These are phyloP conservation scores for Plectosphaerella cucumerina DNA, from an alignment of 2,329 filamentous ascomycete species.

Conservation along the genomic window DNA sequence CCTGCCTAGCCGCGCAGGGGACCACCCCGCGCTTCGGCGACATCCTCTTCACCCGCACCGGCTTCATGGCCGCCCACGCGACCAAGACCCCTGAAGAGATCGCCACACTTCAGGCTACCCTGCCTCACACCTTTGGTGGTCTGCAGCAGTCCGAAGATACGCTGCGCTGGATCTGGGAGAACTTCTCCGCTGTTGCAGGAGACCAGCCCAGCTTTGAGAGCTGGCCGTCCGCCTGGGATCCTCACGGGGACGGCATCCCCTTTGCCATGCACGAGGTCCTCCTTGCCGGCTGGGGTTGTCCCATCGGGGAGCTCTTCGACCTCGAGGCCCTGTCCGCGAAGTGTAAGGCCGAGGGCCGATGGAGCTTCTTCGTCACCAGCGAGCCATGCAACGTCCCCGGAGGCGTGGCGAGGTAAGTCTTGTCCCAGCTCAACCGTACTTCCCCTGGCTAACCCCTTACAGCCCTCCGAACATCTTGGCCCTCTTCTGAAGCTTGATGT, in stretches of 20 bases:
- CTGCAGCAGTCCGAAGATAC: conserved; percentile 43
- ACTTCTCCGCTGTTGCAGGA: conserved; percentile 52
- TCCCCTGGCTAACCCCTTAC: background rate
- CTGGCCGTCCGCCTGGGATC: conserved; percentile 25
- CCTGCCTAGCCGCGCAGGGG: conserved; percentile 12
- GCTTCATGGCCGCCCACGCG: conserved; percentile 11
- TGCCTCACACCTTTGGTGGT: conserved; percentile 23
- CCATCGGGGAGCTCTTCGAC: conserved; percentile 38
- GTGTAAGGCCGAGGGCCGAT: conserved; percentile 26
- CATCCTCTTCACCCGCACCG: conserved; percentile 52
- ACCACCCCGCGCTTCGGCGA: conserved; percentile 37
- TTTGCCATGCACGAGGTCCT: conserved; percentile 35
- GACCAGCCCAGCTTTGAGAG: conserved; percentile 51
- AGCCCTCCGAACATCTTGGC: conserved; percentile 31
- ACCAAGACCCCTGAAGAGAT: conserved; percentile 6
- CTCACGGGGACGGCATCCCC: conserved; percentile 9
- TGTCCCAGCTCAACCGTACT: background rate
- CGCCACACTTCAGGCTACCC: conserved; percentile 1
- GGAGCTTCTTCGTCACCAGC: conserved; percentile 33
- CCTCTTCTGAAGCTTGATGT: conserved; percentile 22
- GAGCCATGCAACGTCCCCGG: conserved; percentile 29
- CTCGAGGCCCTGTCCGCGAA: conserved; percentile 29
- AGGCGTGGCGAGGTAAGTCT: conserved; percentile 16
- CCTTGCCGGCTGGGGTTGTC: conserved; percentile 35
- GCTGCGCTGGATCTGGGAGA: conserved; percentile 55